phyloP scores from a whole-genome alignment of 2,329 filamentous ascomycete genomes.

The Aspergillus sojae region DNA sequence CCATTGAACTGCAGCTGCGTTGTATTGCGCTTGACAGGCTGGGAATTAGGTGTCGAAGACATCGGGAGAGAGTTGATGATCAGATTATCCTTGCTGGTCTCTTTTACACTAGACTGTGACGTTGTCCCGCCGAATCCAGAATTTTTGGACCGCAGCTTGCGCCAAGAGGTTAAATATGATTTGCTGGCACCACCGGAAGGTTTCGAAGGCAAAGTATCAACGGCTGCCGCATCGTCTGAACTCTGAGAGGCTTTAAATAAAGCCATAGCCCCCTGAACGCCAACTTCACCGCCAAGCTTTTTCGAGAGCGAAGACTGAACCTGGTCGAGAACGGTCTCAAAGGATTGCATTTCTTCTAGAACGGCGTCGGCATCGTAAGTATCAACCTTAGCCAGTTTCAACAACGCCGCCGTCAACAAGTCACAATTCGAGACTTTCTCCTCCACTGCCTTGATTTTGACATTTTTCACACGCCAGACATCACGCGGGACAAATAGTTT shows the following conservation, averaged over 20 bases:
- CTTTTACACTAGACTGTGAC: constrained; percentile 42
- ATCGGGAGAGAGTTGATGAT: constrained; percentile 78
- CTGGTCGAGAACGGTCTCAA: constrained; percentile 84
- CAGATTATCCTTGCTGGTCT: constrained; percentile 60
- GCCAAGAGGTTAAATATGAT: constrained; percentile 81
- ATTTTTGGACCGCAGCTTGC: constrained; percentile 85
- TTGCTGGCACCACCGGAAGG: constrained; percentile 69
- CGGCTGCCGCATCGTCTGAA: constrained; percentile 49
- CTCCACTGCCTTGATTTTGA: constrained; percentile 87
- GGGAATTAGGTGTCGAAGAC: constrained; percentile 63
- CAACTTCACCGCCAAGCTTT: constrained; percentile 91
- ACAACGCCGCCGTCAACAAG: constrained; percentile 81
- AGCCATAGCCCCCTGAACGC: constrained; percentile 70
- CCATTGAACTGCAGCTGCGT: constrained; percentile 72
- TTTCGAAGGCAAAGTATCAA: constrained; percentile 46
- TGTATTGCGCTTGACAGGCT: constrained; percentile 72
- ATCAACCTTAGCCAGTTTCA: constrained; percentile 81
- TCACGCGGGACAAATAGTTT: constrained; percentile 91
- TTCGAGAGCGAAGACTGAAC: constrained; percentile 75
- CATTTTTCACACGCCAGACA: constrained; percentile 90
- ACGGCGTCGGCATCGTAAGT: constrained; percentile 89
- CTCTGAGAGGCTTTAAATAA: constrained; percentile 69
- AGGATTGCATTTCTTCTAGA: constrained; percentile 87
- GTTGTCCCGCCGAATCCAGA: constrained; percentile 62
- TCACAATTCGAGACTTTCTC: constrained; percentile 95